phyloP scores from a whole-genome alignment of 345 rosid species.

The Atalantia buxifolia region DNA sequence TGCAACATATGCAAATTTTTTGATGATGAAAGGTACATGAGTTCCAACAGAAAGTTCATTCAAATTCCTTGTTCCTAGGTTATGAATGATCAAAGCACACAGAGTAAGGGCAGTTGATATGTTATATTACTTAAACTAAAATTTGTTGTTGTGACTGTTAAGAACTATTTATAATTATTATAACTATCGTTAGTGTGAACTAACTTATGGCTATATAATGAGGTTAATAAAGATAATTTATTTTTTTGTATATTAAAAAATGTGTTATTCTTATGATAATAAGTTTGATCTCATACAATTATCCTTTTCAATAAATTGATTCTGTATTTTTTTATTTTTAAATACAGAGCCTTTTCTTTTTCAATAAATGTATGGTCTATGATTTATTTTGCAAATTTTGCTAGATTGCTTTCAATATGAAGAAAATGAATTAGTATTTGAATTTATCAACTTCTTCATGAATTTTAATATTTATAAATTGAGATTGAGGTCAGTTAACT shows the following conservation, averaged over 20 bases:
- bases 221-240: background rate
- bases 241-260: background rate
- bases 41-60: background rate
- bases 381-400: background rate
- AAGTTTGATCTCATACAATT: too few relatives aligned
- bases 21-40: constrained; percentile 77
- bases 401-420: background rate
- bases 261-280: too few relatives aligned
- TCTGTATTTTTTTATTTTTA: too few relatives aligned
- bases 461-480: background rate
- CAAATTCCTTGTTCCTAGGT: background rate
- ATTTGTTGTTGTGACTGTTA: background rate
- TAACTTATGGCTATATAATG: background rate
- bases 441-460: background rate
- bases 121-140: background rate
- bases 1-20: constrained; percentile 91
- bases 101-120: background rate
- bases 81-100: background rate
- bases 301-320: too few relatives aligned
- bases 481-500: background rate
- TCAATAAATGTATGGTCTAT: background rate
- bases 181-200: too few relatives aligned
- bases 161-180: too few relatives aligned
- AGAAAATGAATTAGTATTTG: background rate
- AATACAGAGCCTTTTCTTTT: background rate